phyloP scores from a whole-genome alignment of 2,329 filamentous ascomycete genomes.

The Sarocladium kiliense region DNA sequence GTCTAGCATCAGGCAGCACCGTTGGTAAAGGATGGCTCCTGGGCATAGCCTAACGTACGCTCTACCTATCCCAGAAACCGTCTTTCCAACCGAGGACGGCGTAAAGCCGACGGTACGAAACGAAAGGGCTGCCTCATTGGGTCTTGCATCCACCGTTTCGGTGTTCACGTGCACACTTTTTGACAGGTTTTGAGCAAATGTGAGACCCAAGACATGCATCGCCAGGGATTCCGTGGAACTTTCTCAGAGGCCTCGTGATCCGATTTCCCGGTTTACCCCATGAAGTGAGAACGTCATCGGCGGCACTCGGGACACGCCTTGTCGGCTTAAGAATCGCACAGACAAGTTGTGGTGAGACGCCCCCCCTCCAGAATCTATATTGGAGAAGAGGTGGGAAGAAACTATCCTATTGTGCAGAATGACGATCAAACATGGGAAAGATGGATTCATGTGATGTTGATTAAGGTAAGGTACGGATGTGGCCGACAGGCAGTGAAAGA shows the following conservation, averaged over 20 bases:
- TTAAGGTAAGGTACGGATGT: not conserved
- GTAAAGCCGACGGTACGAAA: not conserved
- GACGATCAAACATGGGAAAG: not conserved
- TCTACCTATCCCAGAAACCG: not conserved
- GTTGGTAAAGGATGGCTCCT: not conserved
- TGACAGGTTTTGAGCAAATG: not conserved
- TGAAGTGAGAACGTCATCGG: not conserved
- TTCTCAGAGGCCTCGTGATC: conserved; percentile 1
- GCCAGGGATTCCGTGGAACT: not conserved
- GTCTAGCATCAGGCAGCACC: not conserved
- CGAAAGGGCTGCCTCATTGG: not conserved
- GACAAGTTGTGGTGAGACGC: not conserved
- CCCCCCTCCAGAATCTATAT: no score
- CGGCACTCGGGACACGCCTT: not conserved
- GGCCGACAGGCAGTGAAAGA: conserved; percentile 1
- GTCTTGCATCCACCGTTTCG: not conserved
- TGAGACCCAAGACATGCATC: conserved; percentile 1
- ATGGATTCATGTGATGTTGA: not conserved
- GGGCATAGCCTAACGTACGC: not conserved
- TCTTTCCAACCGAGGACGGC: not conserved
- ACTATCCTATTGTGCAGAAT: not conserved
- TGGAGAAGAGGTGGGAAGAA: not conserved
- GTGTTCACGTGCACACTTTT: not conserved
- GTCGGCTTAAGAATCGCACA: not conserved
- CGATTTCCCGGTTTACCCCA: not conserved